Conservation (phyloP, 768 basidiomycete genomes). For the Kwoniella botswanensis region DNA sequence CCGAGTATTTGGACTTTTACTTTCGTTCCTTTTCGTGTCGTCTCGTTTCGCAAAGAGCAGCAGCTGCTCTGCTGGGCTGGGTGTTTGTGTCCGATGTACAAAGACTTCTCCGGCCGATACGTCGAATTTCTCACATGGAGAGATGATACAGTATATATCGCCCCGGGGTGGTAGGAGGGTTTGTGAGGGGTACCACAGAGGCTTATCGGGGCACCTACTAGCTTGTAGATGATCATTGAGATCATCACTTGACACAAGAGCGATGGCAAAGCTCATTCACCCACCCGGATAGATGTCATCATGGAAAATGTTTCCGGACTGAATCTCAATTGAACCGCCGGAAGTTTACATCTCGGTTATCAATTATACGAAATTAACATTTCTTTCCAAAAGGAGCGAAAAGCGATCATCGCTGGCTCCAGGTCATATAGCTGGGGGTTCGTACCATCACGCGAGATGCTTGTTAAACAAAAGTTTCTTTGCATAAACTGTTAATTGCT, state of each 20-base stretch:
- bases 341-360: neutral
- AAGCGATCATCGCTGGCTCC: no score
- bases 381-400: neutral
- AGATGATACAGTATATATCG: neutral
- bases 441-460: no score
- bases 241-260: neutral
- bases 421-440: no score
- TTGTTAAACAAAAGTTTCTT: no score
- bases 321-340: neutral
- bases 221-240: no score
- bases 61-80: no score
- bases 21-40: no score
- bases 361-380: neutral
- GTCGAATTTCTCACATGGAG: no score
- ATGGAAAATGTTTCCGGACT: neutral
- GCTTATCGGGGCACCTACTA: neutral
- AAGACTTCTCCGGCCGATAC: neutral
- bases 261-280: neutral
- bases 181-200: neutral
- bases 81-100: no score
- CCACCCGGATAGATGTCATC: conserved; percentile 10
- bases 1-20: no score
- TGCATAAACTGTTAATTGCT: neutral
- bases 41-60: no score
- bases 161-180: neutral